Conservation (phyloP, 1,284 basidiomycete species). For the Mycosarcoma maydis region DNA sequence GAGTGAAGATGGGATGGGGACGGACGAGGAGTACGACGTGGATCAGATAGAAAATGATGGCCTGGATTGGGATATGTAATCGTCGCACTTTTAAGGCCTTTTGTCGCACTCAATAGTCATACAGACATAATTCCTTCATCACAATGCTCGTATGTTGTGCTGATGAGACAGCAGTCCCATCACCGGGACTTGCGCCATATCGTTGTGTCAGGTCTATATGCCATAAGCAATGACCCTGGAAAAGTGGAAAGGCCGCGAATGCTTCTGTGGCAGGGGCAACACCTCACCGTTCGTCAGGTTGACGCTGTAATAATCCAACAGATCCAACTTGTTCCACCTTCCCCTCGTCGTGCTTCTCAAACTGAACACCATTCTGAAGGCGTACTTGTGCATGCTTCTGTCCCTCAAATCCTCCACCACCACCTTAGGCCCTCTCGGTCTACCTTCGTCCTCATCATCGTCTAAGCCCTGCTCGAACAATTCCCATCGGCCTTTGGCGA, state of each 20-base stretch:
- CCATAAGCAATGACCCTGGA: conserved; percentile 72
- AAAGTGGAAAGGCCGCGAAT: conserved; percentile 90
- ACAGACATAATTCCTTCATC: no score
- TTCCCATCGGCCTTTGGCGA: conserved; percentile 72
- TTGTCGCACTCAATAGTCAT: no score
- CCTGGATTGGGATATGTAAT: conserved; percentile 42
- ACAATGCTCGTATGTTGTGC: no score
- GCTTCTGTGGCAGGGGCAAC: conserved; percentile 77
- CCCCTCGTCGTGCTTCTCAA: conserved; percentile 76
- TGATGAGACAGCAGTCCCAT: no score
- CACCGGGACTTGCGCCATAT: no score
- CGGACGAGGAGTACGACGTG: conserved; percentile 56
- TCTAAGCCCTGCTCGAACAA: conserved; percentile 46
- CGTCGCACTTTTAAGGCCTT: neutral
- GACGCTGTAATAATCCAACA: conserved; percentile 73
- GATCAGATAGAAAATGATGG: conserved; percentile 40
- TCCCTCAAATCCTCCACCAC: conserved; percentile 60
- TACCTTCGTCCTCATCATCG: conserved; percentile 43
- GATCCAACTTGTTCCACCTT: conserved; percentile 85
- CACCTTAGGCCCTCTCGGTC: conserved; percentile 50
- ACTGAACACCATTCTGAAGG: conserved; percentile 83
- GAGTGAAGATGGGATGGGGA: conserved; percentile 46
- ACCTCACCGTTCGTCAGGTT: conserved; percentile 80
- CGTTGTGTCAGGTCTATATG: no score
- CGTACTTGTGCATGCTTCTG: conserved; percentile 72